Evolutionary conservation across 177 flowering plant genomes (phyloP).

Genomic region (Telopea speciosissima): DNA sequence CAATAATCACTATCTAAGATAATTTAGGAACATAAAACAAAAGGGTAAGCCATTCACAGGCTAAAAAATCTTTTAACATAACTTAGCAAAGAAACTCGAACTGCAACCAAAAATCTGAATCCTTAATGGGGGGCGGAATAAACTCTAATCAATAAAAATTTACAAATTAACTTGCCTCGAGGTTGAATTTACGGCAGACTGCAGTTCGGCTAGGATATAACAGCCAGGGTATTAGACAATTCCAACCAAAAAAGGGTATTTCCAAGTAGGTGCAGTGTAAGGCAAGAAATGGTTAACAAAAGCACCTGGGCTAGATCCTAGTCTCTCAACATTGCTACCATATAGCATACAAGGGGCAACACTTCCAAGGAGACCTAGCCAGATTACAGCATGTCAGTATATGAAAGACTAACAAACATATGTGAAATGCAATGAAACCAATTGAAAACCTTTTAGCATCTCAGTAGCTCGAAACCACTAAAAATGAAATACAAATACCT

Average conservation of each 20-base stretch:
- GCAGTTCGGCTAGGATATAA: conserved; percentile 71
- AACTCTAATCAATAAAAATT: not conserved
- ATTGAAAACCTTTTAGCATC: not conserved
- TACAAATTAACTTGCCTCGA: conserved; percentile 53
- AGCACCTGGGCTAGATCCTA: conserved; percentile 58
- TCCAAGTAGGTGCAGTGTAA: conserved; percentile 70
- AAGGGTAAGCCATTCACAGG: not conserved
- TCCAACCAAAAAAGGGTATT: conserved; percentile 62
- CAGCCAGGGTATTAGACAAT: conserved; percentile 70
- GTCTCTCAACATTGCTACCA: conserved; percentile 88
- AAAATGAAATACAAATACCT: not conserved
- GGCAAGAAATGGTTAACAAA: conserved; percentile 74
- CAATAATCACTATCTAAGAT: too few relatives aligned
- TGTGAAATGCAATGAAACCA: not conserved
- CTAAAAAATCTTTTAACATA: too few relatives aligned
- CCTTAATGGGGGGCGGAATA: not conserved
- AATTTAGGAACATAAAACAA: too few relatives aligned
- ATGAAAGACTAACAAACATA: not conserved
- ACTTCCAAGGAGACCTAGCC: conserved; percentile 80
- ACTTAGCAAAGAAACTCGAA: too few relatives aligned
- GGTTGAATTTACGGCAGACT: conserved; percentile 67
- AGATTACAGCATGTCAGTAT: conserved; percentile 5
- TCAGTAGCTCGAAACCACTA: not conserved
- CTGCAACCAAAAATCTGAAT: not conserved
- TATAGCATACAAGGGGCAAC: conserved; percentile 82